phyloP scores from a whole-genome alignment of 306 rosid genomes.

The Glycine soja region DNA sequence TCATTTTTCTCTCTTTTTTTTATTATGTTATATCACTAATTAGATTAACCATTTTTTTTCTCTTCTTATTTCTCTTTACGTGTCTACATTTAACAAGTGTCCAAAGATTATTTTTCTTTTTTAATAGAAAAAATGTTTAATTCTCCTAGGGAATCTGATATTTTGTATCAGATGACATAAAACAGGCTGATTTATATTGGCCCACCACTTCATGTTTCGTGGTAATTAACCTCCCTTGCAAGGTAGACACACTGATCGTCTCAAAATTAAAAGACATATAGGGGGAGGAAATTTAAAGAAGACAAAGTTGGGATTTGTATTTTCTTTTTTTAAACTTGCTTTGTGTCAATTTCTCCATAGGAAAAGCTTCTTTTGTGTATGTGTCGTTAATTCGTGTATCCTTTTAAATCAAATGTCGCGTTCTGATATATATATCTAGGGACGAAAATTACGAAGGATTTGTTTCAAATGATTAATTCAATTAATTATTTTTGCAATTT shows the following conservation, averaged over 20 bases:
- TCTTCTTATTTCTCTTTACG: too few species aligned
- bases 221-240: constrained; percentile 43
- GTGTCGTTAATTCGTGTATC: constrained; percentile 47
- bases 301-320: constrained; percentile 45
- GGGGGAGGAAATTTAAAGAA: constrained; percentile 10
- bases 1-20: too few species aligned
- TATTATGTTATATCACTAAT: too few species aligned
- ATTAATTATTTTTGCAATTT: background rate
- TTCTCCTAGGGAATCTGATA: constrained; percentile 21
- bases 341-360: constrained; percentile 22
- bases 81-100: too few species aligned
- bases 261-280: constrained; percentile 43
- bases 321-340: background rate
- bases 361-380: constrained; percentile 43
- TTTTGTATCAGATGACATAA: constrained; percentile 33
- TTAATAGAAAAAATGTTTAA: too few species aligned
- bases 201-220: constrained; percentile 47
- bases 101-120: too few species aligned
- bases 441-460: constrained; percentile 37
- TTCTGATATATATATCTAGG: constrained; percentile 20
- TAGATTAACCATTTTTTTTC: too few species aligned
- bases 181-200: constrained; percentile 10
- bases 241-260: constrained; percentile 42
- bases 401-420: constrained; percentile 47
- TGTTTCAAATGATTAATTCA: constrained; percentile 45